Evolutionary conservation across 257 asterid species (phyloP).

Genomic region (Primulina huaijiensis): DNA sequence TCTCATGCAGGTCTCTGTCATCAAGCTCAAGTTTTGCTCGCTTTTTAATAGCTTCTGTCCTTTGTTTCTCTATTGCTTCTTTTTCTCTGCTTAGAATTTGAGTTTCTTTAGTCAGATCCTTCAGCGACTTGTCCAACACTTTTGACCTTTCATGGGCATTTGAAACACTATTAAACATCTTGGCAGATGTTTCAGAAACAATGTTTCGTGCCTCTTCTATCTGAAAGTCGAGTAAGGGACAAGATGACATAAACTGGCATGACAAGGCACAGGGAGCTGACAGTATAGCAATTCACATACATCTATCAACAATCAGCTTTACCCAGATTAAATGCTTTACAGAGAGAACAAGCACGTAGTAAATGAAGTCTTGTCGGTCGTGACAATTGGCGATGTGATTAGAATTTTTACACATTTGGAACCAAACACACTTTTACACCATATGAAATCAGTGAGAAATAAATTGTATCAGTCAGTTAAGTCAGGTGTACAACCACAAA

Average conservation of each 20-base stretch:
- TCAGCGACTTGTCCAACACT: conserved; percentile 70
- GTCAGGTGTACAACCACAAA: no score
- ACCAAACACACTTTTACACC: no score
- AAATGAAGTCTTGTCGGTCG: no score
- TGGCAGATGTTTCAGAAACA: conserved; percentile 64
- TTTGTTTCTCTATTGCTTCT: conserved; percentile 82
- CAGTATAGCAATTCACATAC: background rate
- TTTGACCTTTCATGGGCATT: conserved; percentile 82
- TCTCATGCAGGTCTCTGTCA: conserved; percentile 80
- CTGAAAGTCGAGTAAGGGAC: conserved; percentile 42
- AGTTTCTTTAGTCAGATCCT: conserved; percentile 74
- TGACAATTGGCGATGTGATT: no score
- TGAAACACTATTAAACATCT: conserved; percentile 62
- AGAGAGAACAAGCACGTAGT: conserved; percentile 4
- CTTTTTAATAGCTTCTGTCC: conserved; percentile 74
- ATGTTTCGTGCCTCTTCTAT: conserved; percentile 72
- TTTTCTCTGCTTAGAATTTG: conserved; percentile 81
- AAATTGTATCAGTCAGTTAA: no score
- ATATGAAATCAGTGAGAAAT: no score
- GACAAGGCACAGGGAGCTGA: conserved; percentile 13
- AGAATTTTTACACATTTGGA: no score
- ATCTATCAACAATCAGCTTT: conserved; percentile 11
- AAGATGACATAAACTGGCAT: conserved; percentile 17
- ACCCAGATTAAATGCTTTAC: conserved; percentile 15
- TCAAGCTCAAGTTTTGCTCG: conserved; percentile 94